Evolutionary conservation across 202 grass and related monocot genomes (phyloP), one percentile per base, ranked within the genome.

Genomic region (Panicum hallii): DNA sequence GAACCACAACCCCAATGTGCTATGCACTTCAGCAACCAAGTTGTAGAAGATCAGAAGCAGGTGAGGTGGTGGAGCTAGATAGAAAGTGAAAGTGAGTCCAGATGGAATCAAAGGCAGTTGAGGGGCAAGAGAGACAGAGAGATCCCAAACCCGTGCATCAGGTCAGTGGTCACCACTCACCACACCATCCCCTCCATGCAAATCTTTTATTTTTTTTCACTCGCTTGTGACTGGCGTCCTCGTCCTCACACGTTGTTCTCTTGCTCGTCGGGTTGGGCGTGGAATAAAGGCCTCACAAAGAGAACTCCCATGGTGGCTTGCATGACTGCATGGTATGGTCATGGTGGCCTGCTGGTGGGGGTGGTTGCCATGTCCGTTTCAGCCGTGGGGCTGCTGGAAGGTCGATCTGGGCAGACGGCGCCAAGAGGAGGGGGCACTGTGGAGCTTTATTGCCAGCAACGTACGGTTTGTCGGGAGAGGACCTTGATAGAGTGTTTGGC

Each of bases 351-450:
- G 40, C 5, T 38, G 46, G 46, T 44, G 62, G 15, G 4, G 67
- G 86, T 82, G 14, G 88, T 74, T 86, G 79, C 58, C 42, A 32
- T 64, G 88, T 90, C 83, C 47, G 26, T 67, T 67, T 75, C 72
- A 47, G 16, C 6, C 1, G 22, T 88, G 80, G 55, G 12, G 46
- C 48, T 45, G 63, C 65, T 36, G 63, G 1, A 32, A 43, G 77
- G 56, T 80, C 47, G 32, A 61, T 26, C 23, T 57, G 78, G 49
- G 60, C 20, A 32, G 70, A 54, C 14, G 45, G 9, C 7, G 50
- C 48, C 36, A 38, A 38, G 36, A 42, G 38, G 14, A 87, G 41
- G 4, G 7, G 62, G 28, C 67, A 71, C 70, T 38, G 77, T 17
- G 34, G 44, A 63, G 65, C 34, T 85, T 89, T 63, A 89, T 70